phyloP scores from a whole-genome alignment of 495 filamentous ascomycete genomes.

The Xylaria venustula region DNA sequence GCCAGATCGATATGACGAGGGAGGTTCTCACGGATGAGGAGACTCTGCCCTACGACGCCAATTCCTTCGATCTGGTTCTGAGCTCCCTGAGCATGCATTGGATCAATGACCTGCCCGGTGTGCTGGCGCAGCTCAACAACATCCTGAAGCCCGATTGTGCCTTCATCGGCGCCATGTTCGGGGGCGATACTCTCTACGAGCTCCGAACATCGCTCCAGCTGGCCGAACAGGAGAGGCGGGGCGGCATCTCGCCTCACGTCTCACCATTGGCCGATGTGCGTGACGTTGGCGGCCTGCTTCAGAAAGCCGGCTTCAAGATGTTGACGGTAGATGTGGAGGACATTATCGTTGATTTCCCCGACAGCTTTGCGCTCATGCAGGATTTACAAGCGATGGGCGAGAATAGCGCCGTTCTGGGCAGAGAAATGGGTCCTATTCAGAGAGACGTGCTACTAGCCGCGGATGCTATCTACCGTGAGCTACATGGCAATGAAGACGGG shows the following conservation, averaged over 20 bases:
- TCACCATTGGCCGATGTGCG: constrained; percentile 89
- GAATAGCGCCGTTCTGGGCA: constrained; percentile 78
- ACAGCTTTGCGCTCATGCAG: constrained; percentile 84
- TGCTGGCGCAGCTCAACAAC: constrained; percentile 75
- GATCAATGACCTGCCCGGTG: constrained; percentile 91
- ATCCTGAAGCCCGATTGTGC: constrained; percentile 87
- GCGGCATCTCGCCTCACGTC: constrained; percentile 83
- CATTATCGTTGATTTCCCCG: constrained; percentile 93
- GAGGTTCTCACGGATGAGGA: constrained; percentile 69
- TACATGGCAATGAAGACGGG: constrained; percentile 72
- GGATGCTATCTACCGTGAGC: constrained; percentile 81
- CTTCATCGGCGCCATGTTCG: constrained; percentile 94
- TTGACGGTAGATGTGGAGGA: constrained; percentile 97
- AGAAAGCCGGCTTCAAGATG: constrained; percentile 88
- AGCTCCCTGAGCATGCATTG: constrained; percentile 89
- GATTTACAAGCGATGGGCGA: constrained; percentile 96
- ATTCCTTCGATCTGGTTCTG: constrained; percentile 83
- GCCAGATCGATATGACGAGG: constrained; percentile 65
- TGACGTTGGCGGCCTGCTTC: constrained; percentile 85
- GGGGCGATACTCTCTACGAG: constrained; percentile 92
- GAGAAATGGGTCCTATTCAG: constrained; percentile 70
- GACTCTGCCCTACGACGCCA: constrained; percentile 70
- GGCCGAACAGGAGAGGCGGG: constrained; percentile 81
- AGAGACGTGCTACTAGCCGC: constrained; percentile 85
- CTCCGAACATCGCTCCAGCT: constrained; percentile 91